A percentile compares a stretch with the other conserved stretches of the same genome.
Evolutionary conservation across 441 rosid genomes (phyloP).

Genomic region (Eugenia klotzschiana): DNA sequence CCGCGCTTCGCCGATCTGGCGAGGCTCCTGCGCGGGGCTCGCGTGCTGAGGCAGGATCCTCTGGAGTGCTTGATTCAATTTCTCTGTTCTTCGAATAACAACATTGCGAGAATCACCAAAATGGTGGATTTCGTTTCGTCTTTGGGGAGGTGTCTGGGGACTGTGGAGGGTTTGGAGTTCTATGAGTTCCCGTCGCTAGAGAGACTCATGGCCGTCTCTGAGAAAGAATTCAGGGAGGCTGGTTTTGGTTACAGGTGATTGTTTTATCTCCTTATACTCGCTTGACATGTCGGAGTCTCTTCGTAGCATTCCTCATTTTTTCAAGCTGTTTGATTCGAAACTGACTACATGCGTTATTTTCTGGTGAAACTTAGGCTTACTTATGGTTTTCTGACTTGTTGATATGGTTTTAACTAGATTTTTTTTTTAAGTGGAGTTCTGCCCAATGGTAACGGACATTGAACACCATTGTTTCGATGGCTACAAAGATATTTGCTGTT

Average conservation of each 20-base stretch:
- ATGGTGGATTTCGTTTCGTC: conserved; percentile 74
- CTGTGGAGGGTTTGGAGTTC: conserved; percentile 50
- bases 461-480: background rate
- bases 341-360: background rate
- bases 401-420: background rate
- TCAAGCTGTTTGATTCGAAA: background rate
- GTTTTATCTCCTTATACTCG: background rate
- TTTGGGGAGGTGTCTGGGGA: conserved; percentile 48
- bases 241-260: conserved; percentile 82
- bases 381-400: background rate
- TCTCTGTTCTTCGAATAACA: conserved; percentile 79
- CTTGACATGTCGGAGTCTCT: background rate
- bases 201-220: conserved; percentile 41
- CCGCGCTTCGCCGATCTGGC: conserved; percentile 55
- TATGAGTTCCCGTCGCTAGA: conserved; percentile 75
- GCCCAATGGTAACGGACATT: background rate
- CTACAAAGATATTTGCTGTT: background rate
- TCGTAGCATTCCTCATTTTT: background rate
- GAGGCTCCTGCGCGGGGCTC: conserved; percentile 45
- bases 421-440: background rate
- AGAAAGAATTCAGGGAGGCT: conserved; percentile 53
- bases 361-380: background rate
- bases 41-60: conserved; percentile 86
- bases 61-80: conserved; percentile 79
- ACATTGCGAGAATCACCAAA: conserved; percentile 70